These are phyloP conservation scores for Verticillium zaregamsianum DNA, from an alignment of 2,329 filamentous ascomycete genomes.

Conservation along the genomic window DNA sequence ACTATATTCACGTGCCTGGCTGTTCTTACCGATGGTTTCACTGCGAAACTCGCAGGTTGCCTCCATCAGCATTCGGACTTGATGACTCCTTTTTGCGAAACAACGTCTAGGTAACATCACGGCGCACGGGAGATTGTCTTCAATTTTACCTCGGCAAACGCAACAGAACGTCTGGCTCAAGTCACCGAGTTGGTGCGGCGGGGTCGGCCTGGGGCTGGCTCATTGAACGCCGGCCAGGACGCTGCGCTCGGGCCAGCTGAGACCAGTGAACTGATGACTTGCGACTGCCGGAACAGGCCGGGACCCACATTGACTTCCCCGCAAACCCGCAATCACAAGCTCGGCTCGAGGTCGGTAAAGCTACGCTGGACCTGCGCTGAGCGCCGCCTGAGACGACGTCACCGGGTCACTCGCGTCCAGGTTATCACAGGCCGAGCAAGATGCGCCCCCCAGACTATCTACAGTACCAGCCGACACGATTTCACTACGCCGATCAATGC, in stretches of 20 bases:
- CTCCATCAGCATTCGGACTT: no score
- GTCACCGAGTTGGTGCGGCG: no score
- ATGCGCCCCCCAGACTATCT: background rate
- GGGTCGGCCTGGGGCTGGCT: no score
- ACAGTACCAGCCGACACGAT: background rate
- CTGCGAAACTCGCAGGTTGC: no score
- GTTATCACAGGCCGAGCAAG: background rate
- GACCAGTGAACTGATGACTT: background rate
- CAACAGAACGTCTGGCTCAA: no score
- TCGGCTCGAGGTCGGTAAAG: slow-evolving; percentile 48
- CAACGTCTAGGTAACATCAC: no score
- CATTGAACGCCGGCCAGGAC: no score
- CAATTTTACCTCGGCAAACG: no score
- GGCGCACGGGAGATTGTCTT: no score
- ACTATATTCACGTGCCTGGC: no score
- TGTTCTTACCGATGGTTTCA: no score
- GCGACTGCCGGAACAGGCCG: background rate
- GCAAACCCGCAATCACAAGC: slow-evolving; percentile 50
- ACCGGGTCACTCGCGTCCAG: background rate
- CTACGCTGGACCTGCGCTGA: slow-evolving; percentile 4
- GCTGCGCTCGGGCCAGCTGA: background rate
- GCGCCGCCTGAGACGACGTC: background rate
- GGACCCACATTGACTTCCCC: slow-evolving; percentile 28
- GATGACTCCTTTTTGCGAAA: no score
- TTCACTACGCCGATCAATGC: background rate